Conservation (phyloP, 495 filamentous ascomycete species). For the Talaromyces borbonicus region DNA sequence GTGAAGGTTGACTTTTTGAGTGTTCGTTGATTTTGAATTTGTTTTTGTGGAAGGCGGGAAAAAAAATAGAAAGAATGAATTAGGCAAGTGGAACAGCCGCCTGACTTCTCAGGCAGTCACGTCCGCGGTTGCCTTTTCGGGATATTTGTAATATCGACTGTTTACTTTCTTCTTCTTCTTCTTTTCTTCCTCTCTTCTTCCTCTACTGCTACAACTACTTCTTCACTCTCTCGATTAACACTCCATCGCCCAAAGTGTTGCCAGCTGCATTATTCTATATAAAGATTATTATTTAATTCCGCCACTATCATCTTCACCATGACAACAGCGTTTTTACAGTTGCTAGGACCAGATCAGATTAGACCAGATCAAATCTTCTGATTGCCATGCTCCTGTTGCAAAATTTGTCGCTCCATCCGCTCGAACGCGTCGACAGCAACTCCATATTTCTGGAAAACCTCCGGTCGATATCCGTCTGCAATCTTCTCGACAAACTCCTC, state of each 20-base stretch:
- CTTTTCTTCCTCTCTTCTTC: too few relatives aligned
- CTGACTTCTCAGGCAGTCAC: slow-evolving; percentile 5
- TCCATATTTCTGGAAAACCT: slow-evolving; percentile 66
- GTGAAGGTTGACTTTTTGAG: neutral
- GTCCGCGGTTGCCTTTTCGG: neutral
- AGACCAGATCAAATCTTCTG: too few relatives aligned
- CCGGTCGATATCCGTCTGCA: slow-evolving; percentile 67
- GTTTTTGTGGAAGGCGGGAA: neutral
- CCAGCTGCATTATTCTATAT: too few relatives aligned
- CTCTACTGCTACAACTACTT: too few relatives aligned
- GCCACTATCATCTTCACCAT: too few relatives aligned
- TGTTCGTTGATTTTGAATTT: neutral
- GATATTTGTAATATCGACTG: neutral
- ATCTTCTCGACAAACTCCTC: slow-evolving; percentile 72
- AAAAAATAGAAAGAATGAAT: neutral
- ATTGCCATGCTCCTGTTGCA: slow-evolving; percentile 41
- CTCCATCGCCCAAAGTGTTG: too few relatives aligned
- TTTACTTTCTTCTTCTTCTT: neutral
- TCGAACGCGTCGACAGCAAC: slow-evolving; percentile 67
- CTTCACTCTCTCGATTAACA: too few relatives aligned
- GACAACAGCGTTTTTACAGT: too few relatives aligned
- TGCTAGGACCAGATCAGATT: too few relatives aligned
- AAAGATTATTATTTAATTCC: too few relatives aligned
- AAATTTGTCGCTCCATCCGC: slow-evolving; percentile 61
- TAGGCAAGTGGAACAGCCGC: slow-evolving; percentile 1